Conservation (phyloP, 345 rosid species). For the Pistacia atlantica region DNA sequence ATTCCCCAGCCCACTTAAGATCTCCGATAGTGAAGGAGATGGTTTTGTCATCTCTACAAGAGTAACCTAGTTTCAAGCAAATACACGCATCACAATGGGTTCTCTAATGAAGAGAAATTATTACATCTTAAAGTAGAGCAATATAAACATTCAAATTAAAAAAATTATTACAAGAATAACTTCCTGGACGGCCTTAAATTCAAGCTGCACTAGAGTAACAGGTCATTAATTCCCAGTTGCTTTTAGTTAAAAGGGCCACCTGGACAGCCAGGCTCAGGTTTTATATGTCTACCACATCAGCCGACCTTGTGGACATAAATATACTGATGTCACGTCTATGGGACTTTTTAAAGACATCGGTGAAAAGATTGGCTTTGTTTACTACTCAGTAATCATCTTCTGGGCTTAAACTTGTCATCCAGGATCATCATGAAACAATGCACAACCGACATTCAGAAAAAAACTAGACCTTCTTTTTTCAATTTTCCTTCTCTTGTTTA, state of each 20-base stretch:
- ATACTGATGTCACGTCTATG: no score
- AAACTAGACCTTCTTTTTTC: neutral
- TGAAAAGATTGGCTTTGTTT: neutral
- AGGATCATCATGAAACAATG: neutral
- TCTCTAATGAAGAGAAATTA: neutral
- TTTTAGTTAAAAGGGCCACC: neutral
- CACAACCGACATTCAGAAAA: neutral
- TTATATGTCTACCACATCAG: no score
- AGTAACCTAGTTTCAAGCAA: conserved; percentile 55
- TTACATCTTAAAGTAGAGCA: neutral
- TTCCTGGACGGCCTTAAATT: neutral
- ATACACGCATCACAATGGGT: conserved; percentile 2
- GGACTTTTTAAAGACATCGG: neutral
- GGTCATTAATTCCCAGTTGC: neutral
- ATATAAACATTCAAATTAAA: no score
- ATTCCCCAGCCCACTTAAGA: conserved; percentile 70
- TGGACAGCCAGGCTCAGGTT: neutral
- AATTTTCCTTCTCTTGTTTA: no score
- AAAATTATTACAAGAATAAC: neutral
- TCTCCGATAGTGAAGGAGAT: conserved; percentile 67
- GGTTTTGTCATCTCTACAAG: conserved; percentile 86
- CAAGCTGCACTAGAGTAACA: neutral
- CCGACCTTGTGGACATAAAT: no score
- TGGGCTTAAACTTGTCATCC: neutral
- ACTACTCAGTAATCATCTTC: neutral